Evolutionary conservation across 495 filamentous ascomycete genomes (phyloP).

Genomic region (Neurospora sp.): DNA sequence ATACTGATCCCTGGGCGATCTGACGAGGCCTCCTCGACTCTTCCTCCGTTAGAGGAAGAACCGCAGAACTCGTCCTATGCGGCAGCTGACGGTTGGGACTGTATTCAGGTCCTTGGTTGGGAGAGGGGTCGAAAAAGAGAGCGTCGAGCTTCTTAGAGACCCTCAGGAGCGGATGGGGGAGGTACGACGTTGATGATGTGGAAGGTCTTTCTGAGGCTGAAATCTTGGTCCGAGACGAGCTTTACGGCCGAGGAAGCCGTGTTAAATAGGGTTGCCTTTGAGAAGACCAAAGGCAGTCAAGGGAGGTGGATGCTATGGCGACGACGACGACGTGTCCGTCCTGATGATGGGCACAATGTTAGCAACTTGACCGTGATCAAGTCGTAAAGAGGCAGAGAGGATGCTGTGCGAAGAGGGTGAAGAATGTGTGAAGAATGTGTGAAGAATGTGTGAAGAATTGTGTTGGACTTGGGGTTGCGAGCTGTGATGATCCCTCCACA

Average conservation of each 20-base stretch:
- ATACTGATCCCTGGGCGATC: slow-evolving; percentile 68
- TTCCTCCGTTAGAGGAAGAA: slow-evolving; percentile 96
- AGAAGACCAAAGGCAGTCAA: slow-evolving; percentile 54
- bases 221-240: slow-evolving; percentile 72
- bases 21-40: slow-evolving; percentile 85
- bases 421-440: not conserved
- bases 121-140: slow-evolving; percentile 41
- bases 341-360: not conserved
- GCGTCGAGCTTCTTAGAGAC: slow-evolving; percentile 35
- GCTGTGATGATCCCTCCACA: not conserved
- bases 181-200: slow-evolving; percentile 53
- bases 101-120: slow-evolving; percentile 45
- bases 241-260: slow-evolving; percentile 64
- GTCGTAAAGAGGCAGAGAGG: not conserved
- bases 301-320: not conserved
- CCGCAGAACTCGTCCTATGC: slow-evolving; percentile 92
- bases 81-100: slow-evolving; percentile 73
- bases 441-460: not conserved
- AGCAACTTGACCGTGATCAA: not conserved
- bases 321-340: not conserved
- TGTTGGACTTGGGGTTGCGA: not conserved
- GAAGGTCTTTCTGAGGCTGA: slow-evolving; percentile 46
- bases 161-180: slow-evolving; percentile 39
- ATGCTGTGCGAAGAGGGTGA: not conserved
- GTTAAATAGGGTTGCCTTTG: slow-evolving; percentile 54